These are phyloP conservation scores for Fusarium musae DNA, from an alignment of 2,329 filamentous ascomycete genomes.

Conservation along the genomic window DNA sequence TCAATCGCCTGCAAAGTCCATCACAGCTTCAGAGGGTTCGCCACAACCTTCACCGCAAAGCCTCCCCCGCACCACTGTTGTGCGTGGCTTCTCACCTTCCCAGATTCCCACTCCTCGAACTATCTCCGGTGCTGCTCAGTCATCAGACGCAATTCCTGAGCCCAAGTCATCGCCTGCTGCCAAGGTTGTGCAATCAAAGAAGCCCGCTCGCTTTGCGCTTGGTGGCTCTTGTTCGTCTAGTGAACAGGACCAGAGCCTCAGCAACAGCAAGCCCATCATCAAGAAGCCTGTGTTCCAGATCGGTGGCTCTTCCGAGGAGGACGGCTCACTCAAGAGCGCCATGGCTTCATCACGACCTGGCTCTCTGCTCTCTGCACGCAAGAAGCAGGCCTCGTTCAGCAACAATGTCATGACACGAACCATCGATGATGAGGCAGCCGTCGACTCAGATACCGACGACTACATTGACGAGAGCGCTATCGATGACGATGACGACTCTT, in stretches of 20 bases:
- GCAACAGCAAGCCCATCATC: slow-evolving; percentile 51
- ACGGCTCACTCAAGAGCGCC: slow-evolving; percentile 74
- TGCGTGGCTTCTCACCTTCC: slow-evolving; percentile 87
- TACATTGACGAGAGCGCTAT: slow-evolving; percentile 87
- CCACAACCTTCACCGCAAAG: slow-evolving; percentile 44
- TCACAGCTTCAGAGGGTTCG: slow-evolving; percentile 56
- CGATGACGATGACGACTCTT: slow-evolving; percentile 73
- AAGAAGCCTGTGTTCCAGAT: slow-evolving; percentile 62
- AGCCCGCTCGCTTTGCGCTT: slow-evolving; percentile 73
- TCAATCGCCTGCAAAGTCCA: slow-evolving; percentile 66
- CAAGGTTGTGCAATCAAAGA: slow-evolving; percentile 76
- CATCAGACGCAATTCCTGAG: slow-evolving; percentile 71
- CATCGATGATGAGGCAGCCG: slow-evolving; percentile 65
- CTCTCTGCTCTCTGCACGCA: slow-evolving; percentile 58
- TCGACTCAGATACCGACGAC: slow-evolving; percentile 72
- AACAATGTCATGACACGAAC: slow-evolving; percentile 77
- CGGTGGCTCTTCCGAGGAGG: slow-evolving; percentile 76
- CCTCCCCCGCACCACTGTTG: slow-evolving; percentile 60
- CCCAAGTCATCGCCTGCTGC: slow-evolving; percentile 65
- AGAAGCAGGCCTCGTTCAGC: slow-evolving; percentile 86
- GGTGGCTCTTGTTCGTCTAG: slow-evolving; percentile 84
- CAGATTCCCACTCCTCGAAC: slow-evolving; percentile 65
- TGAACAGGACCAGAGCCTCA: slow-evolving; percentile 61
- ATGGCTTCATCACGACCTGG: slow-evolving; percentile 58
- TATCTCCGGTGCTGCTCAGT: slow-evolving; percentile 61